phyloP scores from a whole-genome alignment of 2,329 filamentous ascomycete genomes.

The Fusarium cicatricum region DNA sequence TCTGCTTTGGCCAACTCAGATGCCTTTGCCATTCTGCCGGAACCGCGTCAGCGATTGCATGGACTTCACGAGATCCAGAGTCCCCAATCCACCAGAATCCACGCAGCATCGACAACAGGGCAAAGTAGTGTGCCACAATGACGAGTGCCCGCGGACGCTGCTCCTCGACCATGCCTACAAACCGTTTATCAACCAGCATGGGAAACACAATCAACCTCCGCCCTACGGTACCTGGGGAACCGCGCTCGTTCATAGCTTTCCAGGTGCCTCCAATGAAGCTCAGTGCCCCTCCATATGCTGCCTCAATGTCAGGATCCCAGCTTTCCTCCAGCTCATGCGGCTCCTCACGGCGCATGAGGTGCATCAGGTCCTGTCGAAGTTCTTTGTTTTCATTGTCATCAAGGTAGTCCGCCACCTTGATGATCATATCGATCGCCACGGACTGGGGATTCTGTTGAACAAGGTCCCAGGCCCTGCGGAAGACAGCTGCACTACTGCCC shows the following conservation, averaged over 20 bases:
- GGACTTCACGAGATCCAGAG: slow-evolving; percentile 23
- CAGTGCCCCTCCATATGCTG: slow-evolving; percentile 30
- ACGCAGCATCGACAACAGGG: slow-evolving; percentile 21
- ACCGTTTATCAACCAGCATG: slow-evolving; percentile 28
- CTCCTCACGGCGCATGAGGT: slow-evolving; percentile 19
- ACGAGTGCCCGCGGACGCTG: slow-evolving; percentile 33
- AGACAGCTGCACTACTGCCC: slow-evolving; percentile 28
- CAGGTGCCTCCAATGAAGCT: slow-evolving; percentile 31
- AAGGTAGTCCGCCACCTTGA: slow-evolving; percentile 12
- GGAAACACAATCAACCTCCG: slow-evolving; percentile 32
- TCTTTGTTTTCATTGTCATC: slow-evolving; percentile 6
- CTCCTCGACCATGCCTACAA: slow-evolving; percentile 31
- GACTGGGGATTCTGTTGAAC: slow-evolving; percentile 11
- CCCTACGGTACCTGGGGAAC: slow-evolving; percentile 2
- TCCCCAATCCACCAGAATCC: slow-evolving; percentile 33
- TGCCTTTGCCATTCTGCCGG: slow-evolving; percentile 14
- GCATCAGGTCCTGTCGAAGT: slow-evolving; percentile 3
- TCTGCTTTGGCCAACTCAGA: slow-evolving; percentile 11
- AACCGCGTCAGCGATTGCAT: slow-evolving; percentile 21
- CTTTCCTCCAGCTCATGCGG: slow-evolving; percentile 18
- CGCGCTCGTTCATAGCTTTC: slow-evolving; percentile 16
- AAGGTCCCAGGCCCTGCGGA: slow-evolving; percentile 15
- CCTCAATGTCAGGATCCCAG: slow-evolving; percentile 21
- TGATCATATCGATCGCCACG: slow-evolving; percentile 12
- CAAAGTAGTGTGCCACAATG: slow-evolving; percentile 37